Evolutionary conservation across 2,329 filamentous ascomycete species (phyloP).

Genomic region (Cordyceps fumosorosea): DNA sequence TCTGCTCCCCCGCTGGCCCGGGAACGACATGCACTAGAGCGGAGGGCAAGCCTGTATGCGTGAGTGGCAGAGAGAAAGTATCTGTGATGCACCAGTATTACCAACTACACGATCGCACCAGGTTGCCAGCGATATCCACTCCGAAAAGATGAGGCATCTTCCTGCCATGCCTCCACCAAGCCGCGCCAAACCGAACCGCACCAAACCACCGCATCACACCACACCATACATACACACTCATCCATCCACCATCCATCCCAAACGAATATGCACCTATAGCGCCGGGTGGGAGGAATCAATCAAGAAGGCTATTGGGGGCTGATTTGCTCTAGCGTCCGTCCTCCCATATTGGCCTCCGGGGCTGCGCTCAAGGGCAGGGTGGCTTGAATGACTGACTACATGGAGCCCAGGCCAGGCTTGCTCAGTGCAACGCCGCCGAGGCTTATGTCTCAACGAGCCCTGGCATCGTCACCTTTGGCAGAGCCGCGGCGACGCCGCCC

Average conservation of each 20-base stretch:
- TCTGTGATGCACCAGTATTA: neutral
- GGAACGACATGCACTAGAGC: neutral
- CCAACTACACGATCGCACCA: neutral
- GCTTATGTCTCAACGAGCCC: neutral
- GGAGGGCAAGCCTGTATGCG: neutral
- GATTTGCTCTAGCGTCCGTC: neutral
- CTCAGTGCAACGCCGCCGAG: neutral
- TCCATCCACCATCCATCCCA: neutral
- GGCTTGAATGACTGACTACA: neutral
- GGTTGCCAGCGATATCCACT: neutral
- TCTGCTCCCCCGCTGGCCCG: neutral
- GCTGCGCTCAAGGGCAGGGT: neutral
- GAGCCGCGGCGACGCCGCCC: no score
- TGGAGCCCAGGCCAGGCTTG: neutral
- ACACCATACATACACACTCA: neutral
- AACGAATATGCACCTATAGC: neutral
- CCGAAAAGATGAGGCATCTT: neutral
- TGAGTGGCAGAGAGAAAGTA: neutral
- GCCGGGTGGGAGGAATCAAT: neutral
- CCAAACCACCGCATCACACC: neutral
- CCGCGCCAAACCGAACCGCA: neutral
- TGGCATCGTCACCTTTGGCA: neutral
- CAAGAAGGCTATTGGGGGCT: conserved; percentile 9
- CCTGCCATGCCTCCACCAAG: neutral
- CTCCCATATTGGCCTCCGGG: neutral